Evolutionary conservation across 75 land plant species (phyloP).

Genomic region (Azolla pinnata): DNA sequence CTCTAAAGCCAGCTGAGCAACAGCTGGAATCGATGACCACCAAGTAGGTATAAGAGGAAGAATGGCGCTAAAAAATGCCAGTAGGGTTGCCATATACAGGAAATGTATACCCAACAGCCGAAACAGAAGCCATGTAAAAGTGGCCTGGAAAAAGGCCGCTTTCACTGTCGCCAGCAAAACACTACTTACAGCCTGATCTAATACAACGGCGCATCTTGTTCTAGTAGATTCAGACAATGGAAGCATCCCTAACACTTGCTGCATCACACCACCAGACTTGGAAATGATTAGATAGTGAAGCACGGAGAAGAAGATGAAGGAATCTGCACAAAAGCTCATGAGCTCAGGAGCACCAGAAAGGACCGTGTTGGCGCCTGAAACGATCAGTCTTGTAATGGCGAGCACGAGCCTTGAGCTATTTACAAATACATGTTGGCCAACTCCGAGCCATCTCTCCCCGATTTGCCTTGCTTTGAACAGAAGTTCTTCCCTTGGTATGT

Average conservation of each 20-base stretch:
- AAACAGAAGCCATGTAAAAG: conserved; percentile 79
- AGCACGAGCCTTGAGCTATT: conserved; percentile 45
- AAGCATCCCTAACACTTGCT: conserved; percentile 64
- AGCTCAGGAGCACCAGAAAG: conserved; percentile 65
- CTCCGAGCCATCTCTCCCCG: conserved; percentile 44
- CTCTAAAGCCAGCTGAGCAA: conserved; percentile 54
- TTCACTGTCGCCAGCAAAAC: conserved; percentile 75
- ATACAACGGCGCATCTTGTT: conserved; percentile 52
- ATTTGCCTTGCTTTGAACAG: conserved; percentile 45
- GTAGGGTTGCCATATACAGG: conserved; percentile 64
- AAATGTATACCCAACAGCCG: conserved; percentile 64
- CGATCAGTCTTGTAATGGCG: conserved; percentile 39
- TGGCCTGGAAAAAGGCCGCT: conserved; percentile 72
- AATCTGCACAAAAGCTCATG: conserved; percentile 58
- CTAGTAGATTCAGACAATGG: conserved; percentile 55
- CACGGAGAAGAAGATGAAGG: conserved; percentile 62
- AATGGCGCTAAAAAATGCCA: conserved; percentile 61
- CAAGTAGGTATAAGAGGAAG: conserved; percentile 68
- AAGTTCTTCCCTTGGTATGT: conserved; percentile 40
- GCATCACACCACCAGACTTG: conserved; percentile 80
- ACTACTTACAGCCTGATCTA: conserved; percentile 70
- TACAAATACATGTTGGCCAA: conserved; percentile 40
- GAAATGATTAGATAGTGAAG: conserved; percentile 76
- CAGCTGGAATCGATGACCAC: conserved; percentile 66
- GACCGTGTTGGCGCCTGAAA: conserved; percentile 38